Conservation (phyloP, 2,329 filamentous ascomycete genomes). For the Talaromyces funiculosus region DNA sequence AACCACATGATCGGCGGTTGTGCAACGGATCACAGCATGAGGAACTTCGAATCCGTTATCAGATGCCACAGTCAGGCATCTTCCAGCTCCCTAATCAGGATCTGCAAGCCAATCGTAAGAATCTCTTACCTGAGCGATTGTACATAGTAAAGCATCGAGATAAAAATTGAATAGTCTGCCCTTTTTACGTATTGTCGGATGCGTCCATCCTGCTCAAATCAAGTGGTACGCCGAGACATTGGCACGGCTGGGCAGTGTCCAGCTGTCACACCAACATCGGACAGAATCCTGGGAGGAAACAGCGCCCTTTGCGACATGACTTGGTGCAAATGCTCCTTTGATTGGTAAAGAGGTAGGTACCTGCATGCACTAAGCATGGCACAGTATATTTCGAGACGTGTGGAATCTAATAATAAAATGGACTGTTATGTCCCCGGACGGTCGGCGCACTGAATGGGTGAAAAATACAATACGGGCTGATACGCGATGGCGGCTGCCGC, state of each 20-base stretch:
- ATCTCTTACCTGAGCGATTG: neutral
- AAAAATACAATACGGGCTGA: neutral
- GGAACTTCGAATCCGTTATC: neutral
- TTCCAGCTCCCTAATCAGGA: neutral
- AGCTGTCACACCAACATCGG: neutral
- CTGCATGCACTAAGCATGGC: neutral
- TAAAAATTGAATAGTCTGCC: neutral
- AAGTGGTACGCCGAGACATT: slow-evolving; percentile 14
- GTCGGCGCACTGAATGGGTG: neutral
- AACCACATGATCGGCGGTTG: slow-evolving; percentile 1
- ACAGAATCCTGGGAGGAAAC: neutral
- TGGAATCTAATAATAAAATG: neutral
- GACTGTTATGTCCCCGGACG: neutral
- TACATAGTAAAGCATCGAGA: neutral
- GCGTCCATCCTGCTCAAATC: no score
- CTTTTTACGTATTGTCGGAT: neutral
- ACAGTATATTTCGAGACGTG: neutral
- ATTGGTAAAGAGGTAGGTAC: neutral
- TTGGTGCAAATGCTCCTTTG: neutral
- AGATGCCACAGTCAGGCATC: neutral
- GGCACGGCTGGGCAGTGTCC: slow-evolving; percentile 9
- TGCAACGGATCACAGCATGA: neutral
- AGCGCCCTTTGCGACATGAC: neutral
- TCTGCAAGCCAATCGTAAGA: neutral
- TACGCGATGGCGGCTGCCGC: neutral